Base-by-base conservation (phyloP, 1,284 basidiomycete species). In the Fomitopsis palustris region DNA sequence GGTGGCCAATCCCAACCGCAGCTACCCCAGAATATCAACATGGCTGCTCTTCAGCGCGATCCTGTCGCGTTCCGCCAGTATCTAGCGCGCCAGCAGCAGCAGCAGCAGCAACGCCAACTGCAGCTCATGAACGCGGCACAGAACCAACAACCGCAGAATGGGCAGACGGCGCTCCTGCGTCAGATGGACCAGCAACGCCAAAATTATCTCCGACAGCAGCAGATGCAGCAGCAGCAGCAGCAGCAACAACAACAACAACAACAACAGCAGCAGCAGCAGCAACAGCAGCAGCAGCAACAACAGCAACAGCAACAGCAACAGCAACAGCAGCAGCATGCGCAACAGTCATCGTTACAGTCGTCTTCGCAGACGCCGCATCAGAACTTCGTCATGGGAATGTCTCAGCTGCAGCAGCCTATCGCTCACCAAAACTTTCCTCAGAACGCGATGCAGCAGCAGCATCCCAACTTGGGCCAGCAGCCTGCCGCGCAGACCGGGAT, bases 51-150 rank as follows among this genome's bases (percentile, higher is more conserved):
- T 47, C 16, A 16, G 10, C 49, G 49, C 29, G 42, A 55, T 14
- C 33, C 43, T 12, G 23, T 33, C 21, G 33, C 35, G 31, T 41
- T 31, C 16, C 53, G 38, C 14, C 17, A 54, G 14, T 23, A 31
- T 10, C 19, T 49, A 21, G 51, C 55, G 29, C 21, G 19, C 21
- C 63, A 79, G 59, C 79, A 78, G 56, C 71, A 61, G 53, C 63
- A 79, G 59, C 79, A 78, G 56, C 71, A 61, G 53, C 60, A 41
- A 67, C 72, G 84, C 42, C 84, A 83, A 65, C 71, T 83, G 31
- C 80, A 81, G 54, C 74, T 83, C 51, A 75, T 84, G 65, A 65
- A 65, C 47, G 72, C 78, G 59, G 75, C 78, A 6, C 80, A 80
- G 59, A 76, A 75, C 62, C 81, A 80, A 68, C 78, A 82, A 63